Conservation (phyloP, 2,329 filamentous ascomycete genomes). For the Aspergillus sp. region DNA sequence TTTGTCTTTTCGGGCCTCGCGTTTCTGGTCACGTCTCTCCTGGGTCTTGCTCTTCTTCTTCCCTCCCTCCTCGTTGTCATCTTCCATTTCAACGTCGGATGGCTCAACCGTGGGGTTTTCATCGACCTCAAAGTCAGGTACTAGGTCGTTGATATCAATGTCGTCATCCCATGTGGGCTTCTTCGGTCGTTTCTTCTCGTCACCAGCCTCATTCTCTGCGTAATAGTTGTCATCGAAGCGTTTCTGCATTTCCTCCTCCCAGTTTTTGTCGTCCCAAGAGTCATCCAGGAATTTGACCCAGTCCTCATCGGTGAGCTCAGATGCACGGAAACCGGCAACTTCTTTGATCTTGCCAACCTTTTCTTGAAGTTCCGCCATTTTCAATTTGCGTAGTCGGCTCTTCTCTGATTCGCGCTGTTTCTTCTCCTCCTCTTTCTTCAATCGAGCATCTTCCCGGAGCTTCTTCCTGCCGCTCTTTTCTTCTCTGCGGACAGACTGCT, state of each 20-base stretch:
- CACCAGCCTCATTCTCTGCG: constrained; percentile 51
- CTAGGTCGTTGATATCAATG: constrained; percentile 90
- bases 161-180: constrained; percentile 96
- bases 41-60: constrained; percentile 47
- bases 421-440: constrained; percentile 77
- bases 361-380: constrained; percentile 84
- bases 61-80: constrained; percentile 42
- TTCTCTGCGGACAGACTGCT: constrained; percentile 82
- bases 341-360: constrained; percentile 87
- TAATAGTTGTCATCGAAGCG: constrained; percentile 93
- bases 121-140: constrained; percentile 83
- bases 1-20: constrained; percentile 75
- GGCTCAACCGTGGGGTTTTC: constrained; percentile 55
- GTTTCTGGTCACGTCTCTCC: constrained; percentile 61
- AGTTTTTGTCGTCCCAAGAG: constrained; percentile 83
- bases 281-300: constrained; percentile 83
- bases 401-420: constrained; percentile 74
- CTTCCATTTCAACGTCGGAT: constrained; percentile 54
- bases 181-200: constrained; percentile 65
- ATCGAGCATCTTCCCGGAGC: constrained; percentile 73
- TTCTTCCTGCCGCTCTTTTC: constrained; percentile 75
- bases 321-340: constrained; percentile 75
- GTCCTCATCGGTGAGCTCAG: constrained; percentile 69
- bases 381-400: constrained; percentile 78
- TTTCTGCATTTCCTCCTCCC: constrained; percentile 87